These are phyloP conservation scores for Rhizopogon salebrosus DNA, from an alignment of 768 basidiomycete species.

Conservation along the genomic window DNA sequence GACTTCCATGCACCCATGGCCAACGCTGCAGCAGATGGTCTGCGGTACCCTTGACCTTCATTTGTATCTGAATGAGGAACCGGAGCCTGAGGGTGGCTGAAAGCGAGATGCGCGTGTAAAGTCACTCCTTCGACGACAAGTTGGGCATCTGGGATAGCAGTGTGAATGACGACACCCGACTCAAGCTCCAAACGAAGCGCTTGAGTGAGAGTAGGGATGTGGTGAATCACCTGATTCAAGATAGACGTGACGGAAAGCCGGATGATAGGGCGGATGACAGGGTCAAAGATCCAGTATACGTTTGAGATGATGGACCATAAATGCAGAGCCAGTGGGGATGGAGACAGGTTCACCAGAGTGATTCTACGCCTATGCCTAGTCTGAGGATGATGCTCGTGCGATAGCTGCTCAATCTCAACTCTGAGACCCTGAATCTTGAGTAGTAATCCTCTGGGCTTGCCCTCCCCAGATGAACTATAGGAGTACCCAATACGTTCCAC, in stretches of 20 bases:
- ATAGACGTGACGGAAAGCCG: conserved; percentile 49
- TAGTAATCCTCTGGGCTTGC: conserved; percentile 48
- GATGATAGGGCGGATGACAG: conserved; percentile 55
- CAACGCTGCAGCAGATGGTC: conserved; percentile 31
- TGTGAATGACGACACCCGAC: conserved; percentile 45
- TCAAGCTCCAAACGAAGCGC: conserved; percentile 65
- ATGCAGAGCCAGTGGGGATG: conserved; percentile 30
- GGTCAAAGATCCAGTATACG: conserved; percentile 47
- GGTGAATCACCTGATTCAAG: conserved; percentile 55
- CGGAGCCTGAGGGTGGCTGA: conserved; percentile 43
- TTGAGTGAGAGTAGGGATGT: conserved; percentile 64
- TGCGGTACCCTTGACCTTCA: conserved; percentile 10
- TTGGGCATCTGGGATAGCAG: conserved; percentile 46
- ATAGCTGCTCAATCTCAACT: conserved; percentile 39
- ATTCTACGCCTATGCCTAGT: conserved; percentile 35
- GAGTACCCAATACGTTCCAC: conserved; percentile 64
- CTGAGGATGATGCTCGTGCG: conserved; percentile 12
- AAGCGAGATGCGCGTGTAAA: conserved; percentile 49
- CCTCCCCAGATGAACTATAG: conserved; percentile 47
- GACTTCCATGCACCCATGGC: conserved; percentile 60
- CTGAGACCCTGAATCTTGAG: conserved; percentile 59
- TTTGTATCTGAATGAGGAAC: conserved; percentile 8
- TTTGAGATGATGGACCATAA: conserved; percentile 27
- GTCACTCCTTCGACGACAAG: conserved; percentile 46
- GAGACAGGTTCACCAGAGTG: conserved; percentile 34